Conservation (phyloP, 2,329 filamentous ascomycete species). For the Hymenoscyphus linearis region DNA sequence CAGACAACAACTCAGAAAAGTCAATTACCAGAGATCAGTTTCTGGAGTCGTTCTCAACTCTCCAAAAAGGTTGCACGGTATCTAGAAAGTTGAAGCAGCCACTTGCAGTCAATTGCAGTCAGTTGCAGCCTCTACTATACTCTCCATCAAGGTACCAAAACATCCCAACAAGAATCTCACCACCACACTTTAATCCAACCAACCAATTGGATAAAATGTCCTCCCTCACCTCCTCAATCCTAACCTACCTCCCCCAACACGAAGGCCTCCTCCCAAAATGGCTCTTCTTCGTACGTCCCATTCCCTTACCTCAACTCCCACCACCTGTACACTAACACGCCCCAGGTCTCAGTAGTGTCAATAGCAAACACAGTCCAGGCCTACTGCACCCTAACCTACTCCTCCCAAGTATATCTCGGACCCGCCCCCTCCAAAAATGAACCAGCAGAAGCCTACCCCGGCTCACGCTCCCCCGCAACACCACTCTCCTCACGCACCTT, state of each 20-base stretch:
- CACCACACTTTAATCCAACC: neutral
- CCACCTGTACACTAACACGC: conserved; percentile 1
- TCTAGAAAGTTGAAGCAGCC: too few species aligned
- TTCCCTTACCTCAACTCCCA: neutral
- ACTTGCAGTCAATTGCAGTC: too few species aligned
- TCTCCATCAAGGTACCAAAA: too few species aligned
- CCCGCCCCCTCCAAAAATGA: conserved; percentile 58
- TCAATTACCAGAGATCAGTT: too few species aligned
- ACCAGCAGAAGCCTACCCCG: conserved; percentile 66
- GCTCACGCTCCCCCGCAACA: conserved; percentile 54
- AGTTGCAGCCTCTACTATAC: too few species aligned
- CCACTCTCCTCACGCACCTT: conserved; percentile 75
- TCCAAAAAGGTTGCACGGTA: too few species aligned
- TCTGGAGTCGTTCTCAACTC: too few species aligned
- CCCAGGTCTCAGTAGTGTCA: conserved; percentile 74
- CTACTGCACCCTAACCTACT: conserved; percentile 74
- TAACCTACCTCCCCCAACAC: conserved; percentile 28
- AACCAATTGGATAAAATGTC: conserved; percentile 14
- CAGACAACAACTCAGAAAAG: too few species aligned
- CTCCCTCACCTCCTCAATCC: conserved; percentile 18
- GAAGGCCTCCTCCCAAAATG: conserved; percentile 55
- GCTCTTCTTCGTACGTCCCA: conserved; percentile 54
- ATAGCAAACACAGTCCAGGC: conserved; percentile 81
- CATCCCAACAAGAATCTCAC: neutral
- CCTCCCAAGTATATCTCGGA: conserved; percentile 79